Evolutionary conservation across 164 flowering plant genomes (phyloP).

Genomic region (Vitis cinerea): DNA sequence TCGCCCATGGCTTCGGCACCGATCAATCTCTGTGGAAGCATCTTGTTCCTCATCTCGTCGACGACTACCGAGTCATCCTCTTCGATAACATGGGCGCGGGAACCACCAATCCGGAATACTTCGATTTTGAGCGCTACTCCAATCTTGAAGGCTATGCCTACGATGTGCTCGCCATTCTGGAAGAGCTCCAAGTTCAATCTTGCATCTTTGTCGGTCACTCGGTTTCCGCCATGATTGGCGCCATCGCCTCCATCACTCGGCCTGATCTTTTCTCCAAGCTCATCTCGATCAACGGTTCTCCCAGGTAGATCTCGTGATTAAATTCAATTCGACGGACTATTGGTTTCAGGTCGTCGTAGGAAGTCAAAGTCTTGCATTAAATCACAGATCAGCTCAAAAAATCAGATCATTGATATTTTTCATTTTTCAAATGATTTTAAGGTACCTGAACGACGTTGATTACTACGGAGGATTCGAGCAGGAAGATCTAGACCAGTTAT

Average conservation of each 20-base stretch:
- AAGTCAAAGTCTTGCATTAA: too few species aligned
- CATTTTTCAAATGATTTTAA: constrained; percentile 4
- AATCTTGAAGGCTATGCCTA: constrained; percentile 49
- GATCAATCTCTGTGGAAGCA: constrained; percentile 66
- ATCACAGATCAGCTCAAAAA: too few species aligned
- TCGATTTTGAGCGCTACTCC: constrained; percentile 53
- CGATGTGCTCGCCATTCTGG: constrained; percentile 50
- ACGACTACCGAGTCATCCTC: constrained; percentile 34
- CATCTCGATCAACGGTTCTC: constrained; percentile 71
- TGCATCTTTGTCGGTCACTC: constrained; percentile 94
- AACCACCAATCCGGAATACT: constrained; percentile 59
- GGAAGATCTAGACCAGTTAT: constrained; percentile 58
- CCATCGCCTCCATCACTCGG: constrained; percentile 73
- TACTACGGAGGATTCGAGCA: constrained; percentile 73
- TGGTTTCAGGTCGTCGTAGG: too few species aligned
- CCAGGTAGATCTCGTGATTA: constrained; percentile 44
- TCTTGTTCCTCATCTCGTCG: constrained; percentile 45
- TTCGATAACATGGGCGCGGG: constrained; percentile 70
- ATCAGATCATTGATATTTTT: background rate
- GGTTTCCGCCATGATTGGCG: constrained; percentile 69
- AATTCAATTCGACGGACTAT: too few species aligned
- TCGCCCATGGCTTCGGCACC: constrained; percentile 61
- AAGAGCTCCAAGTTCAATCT: constrained; percentile 55
- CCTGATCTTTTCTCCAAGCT: constrained; percentile 89
- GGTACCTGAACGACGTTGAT: constrained; percentile 59